These are phyloP conservation scores for Cryptococcus sp. DNA, from an alignment of 1,284 basidiomycete species.

Conservation along the genomic window DNA sequence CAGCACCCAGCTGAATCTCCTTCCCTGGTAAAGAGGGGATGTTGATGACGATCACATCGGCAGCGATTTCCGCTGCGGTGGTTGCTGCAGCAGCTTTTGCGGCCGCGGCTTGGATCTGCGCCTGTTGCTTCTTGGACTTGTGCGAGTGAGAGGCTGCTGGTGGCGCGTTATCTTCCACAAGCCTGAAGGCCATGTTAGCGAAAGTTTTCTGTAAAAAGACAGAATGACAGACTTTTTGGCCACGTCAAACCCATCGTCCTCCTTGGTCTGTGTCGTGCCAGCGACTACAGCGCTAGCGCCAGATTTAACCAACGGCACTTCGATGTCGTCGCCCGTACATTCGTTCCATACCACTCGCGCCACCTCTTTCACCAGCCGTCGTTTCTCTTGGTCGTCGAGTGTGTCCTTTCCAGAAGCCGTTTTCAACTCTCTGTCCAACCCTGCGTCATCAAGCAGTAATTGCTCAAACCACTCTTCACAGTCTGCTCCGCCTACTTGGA, in stretches of 20 bases:
- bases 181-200: slow-evolving; percentile 22
- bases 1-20: slow-evolving; percentile 76
- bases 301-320: slow-evolving; percentile 34
- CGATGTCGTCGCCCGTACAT: slow-evolving; percentile 47
- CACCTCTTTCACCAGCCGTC: slow-evolving; percentile 39
- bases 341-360: slow-evolving; percentile 42
- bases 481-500: slow-evolving; percentile 69
- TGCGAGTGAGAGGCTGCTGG: slow-evolving; percentile 47
- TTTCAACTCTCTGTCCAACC: slow-evolving; percentile 63
- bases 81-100: slow-evolving; percentile 64
- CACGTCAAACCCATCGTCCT: slow-evolving; percentile 72
- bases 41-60: slow-evolving; percentile 38
- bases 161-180: slow-evolving; percentile 40
- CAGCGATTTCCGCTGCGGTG: slow-evolving; percentile 60
- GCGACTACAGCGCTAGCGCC: slow-evolving; percentile 21
- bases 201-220: slow-evolving; percentile 15
- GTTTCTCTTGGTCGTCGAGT: slow-evolving; percentile 31
- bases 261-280: slow-evolving; percentile 59
- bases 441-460: slow-evolving; percentile 66
- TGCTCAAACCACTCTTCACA: slow-evolving; percentile 75
- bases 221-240: slow-evolving; percentile 56
- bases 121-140: slow-evolving; percentile 56
- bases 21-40: slow-evolving; percentile 72
- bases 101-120: slow-evolving; percentile 63
- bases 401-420: slow-evolving; percentile 56